A percentile compares a stretch with the other conserved stretches of the same genome.
These are phyloP conservation scores for Houttuynia cordata DNA, from an alignment of 164 flowering plant species.

Conservation along the genomic window DNA sequence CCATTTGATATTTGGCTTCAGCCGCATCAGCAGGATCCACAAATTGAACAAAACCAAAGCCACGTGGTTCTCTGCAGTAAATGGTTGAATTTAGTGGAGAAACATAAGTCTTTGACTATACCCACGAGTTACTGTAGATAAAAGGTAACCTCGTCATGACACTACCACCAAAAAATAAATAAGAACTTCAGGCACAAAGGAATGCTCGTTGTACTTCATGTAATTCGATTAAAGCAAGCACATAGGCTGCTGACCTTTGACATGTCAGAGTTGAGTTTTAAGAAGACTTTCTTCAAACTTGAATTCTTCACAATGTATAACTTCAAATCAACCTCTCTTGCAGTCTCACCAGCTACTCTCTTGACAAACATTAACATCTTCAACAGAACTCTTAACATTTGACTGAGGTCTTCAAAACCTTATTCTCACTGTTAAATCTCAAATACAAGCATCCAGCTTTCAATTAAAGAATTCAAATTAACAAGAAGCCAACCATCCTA, in stretches of 20 bases:
- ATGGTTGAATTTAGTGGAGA: too few relatives aligned
- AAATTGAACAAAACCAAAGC: conserved; percentile 90
- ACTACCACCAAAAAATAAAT: background rate
- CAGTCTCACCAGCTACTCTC: conserved; percentile 24
- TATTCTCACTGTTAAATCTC: conserved; percentile 61
- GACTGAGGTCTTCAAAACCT: conserved; percentile 70
- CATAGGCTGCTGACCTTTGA: conserved; percentile 60
- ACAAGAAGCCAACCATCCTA: background rate
- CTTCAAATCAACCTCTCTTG: conserved; percentile 12
- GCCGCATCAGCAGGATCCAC: conserved; percentile 87
- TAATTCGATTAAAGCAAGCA: conserved; percentile 19
- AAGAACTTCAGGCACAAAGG: conserved; percentile 3
- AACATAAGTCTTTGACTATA: background rate
- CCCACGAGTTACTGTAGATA: background rate
- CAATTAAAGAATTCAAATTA: conserved; percentile 6
- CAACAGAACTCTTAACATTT: conserved; percentile 83
- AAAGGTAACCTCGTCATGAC: background rate
- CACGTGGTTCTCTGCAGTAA: conserved; percentile 71
- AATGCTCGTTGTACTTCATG: conserved; percentile 11
- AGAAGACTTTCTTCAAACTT: conserved; percentile 58
- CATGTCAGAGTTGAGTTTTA: conserved; percentile 21
- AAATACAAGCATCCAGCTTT: conserved; percentile 28
- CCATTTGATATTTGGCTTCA: conserved; percentile 88
- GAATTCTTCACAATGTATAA: conserved; percentile 12
- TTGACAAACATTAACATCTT: conserved; percentile 65